A percentile compares a stretch with the other conserved stretches of the same genome.
phyloP scores from a whole-genome alignment of 495 filamentous ascomycete species.

The Aspergillus leporis region DNA sequence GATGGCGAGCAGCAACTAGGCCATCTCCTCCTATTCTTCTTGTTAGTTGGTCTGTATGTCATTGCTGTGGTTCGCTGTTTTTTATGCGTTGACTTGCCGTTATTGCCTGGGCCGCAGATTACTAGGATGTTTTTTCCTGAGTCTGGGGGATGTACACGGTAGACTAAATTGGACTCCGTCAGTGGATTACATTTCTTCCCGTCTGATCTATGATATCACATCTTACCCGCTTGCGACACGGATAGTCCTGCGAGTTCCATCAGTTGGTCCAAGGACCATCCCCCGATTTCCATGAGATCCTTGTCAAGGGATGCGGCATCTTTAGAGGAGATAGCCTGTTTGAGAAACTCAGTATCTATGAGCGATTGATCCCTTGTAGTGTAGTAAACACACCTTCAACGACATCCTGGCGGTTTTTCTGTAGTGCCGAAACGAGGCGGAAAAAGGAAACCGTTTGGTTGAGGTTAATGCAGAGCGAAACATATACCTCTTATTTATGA shows the following conservation, averaged over 20 bases:
- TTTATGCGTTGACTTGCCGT: conserved; percentile 58
- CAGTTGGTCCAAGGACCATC: conserved; percentile 91
- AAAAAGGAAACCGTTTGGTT: conserved; percentile 11
- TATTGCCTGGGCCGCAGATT: conserved; percentile 92
- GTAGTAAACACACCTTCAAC: conserved; percentile 32
- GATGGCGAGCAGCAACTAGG: conserved; percentile 89
- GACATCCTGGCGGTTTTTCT: conserved; percentile 40
- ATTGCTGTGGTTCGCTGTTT: not conserved
- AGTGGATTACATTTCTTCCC: not conserved
- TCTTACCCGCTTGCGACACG: conserved; percentile 83
- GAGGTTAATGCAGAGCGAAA: conserved; percentile 19
- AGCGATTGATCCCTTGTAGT: not conserved
- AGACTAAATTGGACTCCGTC: conserved; percentile 53
- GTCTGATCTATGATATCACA: not conserved
- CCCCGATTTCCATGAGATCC: conserved; percentile 91
- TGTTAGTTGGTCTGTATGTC: conserved; percentile 3
- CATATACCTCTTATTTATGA: conserved; percentile 24
- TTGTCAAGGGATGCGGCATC: conserved; percentile 85
- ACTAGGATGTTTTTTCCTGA: conserved; percentile 77
- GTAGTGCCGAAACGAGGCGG: conserved; percentile 26
- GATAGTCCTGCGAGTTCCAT: conserved; percentile 96
- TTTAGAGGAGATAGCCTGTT: conserved; percentile 82
- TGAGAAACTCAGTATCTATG: not conserved
- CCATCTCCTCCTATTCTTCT: conserved; percentile 77
- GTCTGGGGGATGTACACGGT: conserved; percentile 74